Conservation (phyloP, 2,329 filamentous ascomycete genomes). For the Leptographium lundbergii region DNA sequence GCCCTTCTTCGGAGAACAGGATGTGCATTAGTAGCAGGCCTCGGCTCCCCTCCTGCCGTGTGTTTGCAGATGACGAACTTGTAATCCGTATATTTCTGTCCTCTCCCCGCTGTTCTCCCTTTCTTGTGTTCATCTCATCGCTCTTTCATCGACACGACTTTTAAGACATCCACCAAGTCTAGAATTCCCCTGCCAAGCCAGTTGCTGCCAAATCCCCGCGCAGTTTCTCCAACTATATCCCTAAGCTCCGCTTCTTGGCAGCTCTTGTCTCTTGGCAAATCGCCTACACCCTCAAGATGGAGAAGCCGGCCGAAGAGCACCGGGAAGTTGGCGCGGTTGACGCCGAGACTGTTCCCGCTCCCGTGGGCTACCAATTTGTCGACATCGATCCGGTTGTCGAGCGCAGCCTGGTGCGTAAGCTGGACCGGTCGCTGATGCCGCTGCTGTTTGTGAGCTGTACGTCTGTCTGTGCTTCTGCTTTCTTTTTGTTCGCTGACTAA, state of each 20-base stretch:
- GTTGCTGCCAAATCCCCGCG: background rate
- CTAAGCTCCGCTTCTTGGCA: background rate
- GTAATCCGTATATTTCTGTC: background rate
- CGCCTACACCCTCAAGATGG: background rate
- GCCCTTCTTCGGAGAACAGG: background rate
- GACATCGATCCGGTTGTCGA: slow-evolving; percentile 19
- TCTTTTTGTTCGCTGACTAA: background rate
- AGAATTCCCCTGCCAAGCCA: background rate
- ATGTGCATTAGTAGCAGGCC: background rate
- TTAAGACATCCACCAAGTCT: background rate
- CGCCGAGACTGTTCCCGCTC: background rate
- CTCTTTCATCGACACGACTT: background rate
- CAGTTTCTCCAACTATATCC: too few relatives aligned
- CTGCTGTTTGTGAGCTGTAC: slow-evolving; percentile 20
- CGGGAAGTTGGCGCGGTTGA: background rate
- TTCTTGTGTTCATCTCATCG: background rate
- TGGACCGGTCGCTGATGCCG: slow-evolving; percentile 20
- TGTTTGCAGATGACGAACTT: too few relatives aligned
- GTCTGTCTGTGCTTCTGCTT: background rate
- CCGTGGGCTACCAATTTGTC: background rate
- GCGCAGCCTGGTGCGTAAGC: slow-evolving; percentile 21
- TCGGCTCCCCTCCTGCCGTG: background rate
- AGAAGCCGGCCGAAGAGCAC: slow-evolving; percentile 2
- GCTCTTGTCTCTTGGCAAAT: background rate
- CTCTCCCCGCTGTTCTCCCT: background rate